These are phyloP conservation scores for Gossypium ekmanianum DNA, from an alignment of 345 rosid genomes.

Conservation along the genomic window DNA sequence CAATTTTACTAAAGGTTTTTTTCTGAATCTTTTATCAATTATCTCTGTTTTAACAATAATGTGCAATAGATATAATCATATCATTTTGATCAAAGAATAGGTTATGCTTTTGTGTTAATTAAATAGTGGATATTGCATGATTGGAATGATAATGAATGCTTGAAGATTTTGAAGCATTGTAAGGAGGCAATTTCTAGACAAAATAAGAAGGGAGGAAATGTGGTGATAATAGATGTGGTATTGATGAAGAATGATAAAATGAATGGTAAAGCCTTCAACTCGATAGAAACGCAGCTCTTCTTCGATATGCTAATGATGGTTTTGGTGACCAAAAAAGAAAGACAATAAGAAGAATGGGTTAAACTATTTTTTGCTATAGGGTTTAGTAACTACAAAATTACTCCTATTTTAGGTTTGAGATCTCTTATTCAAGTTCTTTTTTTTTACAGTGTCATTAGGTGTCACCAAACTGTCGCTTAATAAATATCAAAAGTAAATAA, in stretches of 20 bases:
- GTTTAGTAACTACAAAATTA: not conserved
- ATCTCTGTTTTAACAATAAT: not conserved
- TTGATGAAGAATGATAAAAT: not conserved
- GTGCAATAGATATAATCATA: too few species aligned
- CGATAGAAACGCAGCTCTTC: not conserved
- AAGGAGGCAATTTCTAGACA: not conserved
- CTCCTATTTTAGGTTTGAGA: not conserved
- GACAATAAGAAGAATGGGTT: not conserved
- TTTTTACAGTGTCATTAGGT: too few species aligned
- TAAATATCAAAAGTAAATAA: too few species aligned
- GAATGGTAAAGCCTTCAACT: not conserved
- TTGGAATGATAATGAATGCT: conserved; percentile 10
- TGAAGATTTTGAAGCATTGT: not conserved
- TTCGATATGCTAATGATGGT: conserved; percentile 5
- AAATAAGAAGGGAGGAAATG: not conserved
- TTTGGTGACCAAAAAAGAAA: not conserved
- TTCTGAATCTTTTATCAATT: not conserved
- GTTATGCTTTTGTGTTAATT: not conserved
- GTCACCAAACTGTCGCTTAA: too few species aligned
- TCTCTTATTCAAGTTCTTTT: conserved; percentile 1
- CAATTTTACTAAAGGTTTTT: conserved; percentile 35
- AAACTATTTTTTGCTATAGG: not conserved
- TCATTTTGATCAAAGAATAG: not conserved
- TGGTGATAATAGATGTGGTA: not conserved
- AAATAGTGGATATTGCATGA: conserved; percentile 5